phyloP scores from a whole-genome alignment of 805 yeast genomes.

The Starmerella apis region DNA sequence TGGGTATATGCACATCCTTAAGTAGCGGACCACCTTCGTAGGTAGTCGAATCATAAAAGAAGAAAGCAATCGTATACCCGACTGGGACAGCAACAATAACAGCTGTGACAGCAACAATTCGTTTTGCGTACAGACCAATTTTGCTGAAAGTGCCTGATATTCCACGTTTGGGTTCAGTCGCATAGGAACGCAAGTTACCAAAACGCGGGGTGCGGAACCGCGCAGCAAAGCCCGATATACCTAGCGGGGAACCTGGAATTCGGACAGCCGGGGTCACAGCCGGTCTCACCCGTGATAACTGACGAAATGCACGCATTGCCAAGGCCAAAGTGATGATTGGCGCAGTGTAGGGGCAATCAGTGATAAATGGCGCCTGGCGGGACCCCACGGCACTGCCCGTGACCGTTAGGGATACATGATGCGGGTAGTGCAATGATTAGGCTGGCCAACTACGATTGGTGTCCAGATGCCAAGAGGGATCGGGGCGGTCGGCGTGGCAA shows the following conservation, averaged over 20 bases:
- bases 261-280: background rate
- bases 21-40: slow-evolving; percentile 35
- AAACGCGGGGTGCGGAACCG: background rate
- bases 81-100: slow-evolving; percentile 25
- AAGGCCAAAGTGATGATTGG: background rate
- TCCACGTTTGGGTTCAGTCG: background rate
- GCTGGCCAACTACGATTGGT: background rate
- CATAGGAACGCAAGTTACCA: background rate
- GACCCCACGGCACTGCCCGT: background rate
- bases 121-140: background rate
- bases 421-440: background rate
- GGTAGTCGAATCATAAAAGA: slow-evolving; percentile 59
- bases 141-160: background rate
- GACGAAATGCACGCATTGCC: slow-evolving; percentile 3
- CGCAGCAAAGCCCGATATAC: background rate
- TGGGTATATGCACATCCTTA: slow-evolving; percentile 40
- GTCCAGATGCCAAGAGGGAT: background rate
- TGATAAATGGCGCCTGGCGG: background rate
- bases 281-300: slow-evolving; percentile 2
- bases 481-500: background rate
- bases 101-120: slow-evolving; percentile 7
- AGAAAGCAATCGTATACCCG: slow-evolving; percentile 39
- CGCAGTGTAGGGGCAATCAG: background rate
- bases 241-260: background rate
- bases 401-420: background rate